A percentile compares a stretch with the other conserved stretches of the same genome.
Evolutionary conservation across 192 early-diverging fungal genomes (phyloP).

Genomic region (Chytriomyces hyalinus): DNA sequence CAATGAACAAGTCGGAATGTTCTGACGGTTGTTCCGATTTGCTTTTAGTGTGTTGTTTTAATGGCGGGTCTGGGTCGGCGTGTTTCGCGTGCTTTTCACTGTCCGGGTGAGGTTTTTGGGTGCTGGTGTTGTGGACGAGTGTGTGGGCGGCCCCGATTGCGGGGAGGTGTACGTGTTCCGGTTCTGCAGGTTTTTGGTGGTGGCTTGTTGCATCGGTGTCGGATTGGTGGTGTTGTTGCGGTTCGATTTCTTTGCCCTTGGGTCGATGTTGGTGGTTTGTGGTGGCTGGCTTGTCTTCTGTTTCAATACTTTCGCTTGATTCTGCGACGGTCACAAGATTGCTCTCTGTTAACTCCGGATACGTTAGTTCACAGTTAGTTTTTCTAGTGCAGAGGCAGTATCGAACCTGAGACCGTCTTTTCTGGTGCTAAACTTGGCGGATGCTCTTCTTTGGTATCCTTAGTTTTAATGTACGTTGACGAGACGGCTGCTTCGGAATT

Average conservation of each 20-base stretch:
- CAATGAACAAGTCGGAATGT: slow-evolving; percentile 7
- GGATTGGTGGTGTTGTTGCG: background rate
- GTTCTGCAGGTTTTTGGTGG: slow-evolving; percentile 7
- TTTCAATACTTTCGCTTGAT: background rate
- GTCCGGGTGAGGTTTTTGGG: background rate
- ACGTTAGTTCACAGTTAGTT: no score
- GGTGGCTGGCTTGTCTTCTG: background rate
- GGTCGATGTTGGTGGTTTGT: slow-evolving; percentile 6
- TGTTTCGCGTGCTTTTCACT: background rate
- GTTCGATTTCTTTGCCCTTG: slow-evolving; percentile 27
- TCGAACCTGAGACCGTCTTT: no score
- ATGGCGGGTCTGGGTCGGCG: background rate
- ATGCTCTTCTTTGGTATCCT: background rate
- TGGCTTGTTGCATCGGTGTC: background rate
- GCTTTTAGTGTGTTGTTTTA: background rate
- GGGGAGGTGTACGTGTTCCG: slow-evolving; percentile 24
- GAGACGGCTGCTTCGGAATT: background rate
- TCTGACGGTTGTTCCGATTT: background rate
- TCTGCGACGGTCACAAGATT: background rate
- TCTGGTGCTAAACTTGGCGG: no score
- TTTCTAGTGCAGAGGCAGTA: no score
- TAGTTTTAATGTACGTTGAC: background rate
- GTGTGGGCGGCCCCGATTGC: background rate
- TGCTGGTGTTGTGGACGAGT: slow-evolving; percentile 19
- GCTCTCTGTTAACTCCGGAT: background rate